Percentiles rank a stretch among this genome's conserved stretches.
Evolutionary conservation across 108 stramenopile genomes (phyloP).

Genomic region (Schizochytrium sp.): DNA sequence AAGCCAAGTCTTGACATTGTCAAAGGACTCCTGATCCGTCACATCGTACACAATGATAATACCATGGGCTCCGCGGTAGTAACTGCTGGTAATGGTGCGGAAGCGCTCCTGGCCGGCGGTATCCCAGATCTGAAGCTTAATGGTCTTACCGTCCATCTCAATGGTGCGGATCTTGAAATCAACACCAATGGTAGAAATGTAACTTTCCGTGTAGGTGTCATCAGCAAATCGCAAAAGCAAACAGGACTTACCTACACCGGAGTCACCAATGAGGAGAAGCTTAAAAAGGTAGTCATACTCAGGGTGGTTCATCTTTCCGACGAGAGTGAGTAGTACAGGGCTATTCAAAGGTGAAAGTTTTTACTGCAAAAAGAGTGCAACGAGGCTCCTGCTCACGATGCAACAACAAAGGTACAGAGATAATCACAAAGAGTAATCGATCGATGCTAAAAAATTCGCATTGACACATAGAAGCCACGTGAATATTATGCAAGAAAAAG

Average conservation of each 20-base stretch:
- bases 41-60: constrained; percentile 99
- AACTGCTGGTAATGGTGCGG: constrained; percentile 88
- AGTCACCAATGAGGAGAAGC: constrained; percentile 92
- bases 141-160: constrained; percentile 96
- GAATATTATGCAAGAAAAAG: no score
- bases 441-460: no score
- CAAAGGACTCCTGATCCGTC: constrained; percentile 95
- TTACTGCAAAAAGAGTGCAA: no score
- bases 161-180: constrained; percentile 99
- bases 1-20: constrained; percentile 98
- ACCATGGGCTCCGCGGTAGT: constrained; percentile 94
- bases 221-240: constrained; percentile 91
- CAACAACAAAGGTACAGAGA: no score
- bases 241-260: constrained; percentile 93
- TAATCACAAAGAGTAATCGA: no score
- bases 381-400: no score
- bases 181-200: constrained; percentile 99
- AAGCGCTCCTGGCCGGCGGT: constrained; percentile 91
- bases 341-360: no score
- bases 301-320: constrained; percentile 48
- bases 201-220: constrained; percentile 97
- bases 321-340: no score
- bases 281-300: constrained; percentile 90
- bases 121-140: constrained; percentile 94
- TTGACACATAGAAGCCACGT: no score